Conservation (phyloP, 176 grass and related monocot species). For the Chrysopogon serrulatus region DNA sequence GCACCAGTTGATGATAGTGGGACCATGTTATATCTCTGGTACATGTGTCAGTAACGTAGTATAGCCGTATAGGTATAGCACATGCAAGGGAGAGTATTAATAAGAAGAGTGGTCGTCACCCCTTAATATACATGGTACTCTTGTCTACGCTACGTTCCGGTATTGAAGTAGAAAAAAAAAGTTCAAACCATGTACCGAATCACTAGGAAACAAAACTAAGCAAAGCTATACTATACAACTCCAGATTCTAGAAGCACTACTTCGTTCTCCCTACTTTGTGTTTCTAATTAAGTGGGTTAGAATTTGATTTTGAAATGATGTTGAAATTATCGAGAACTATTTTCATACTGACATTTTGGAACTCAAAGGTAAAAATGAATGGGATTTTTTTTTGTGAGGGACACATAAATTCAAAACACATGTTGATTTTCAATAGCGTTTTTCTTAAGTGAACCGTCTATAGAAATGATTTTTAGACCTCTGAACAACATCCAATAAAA, state of each 20-base stretch:
- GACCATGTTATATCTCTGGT: not conserved
- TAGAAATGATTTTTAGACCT: too few relatives aligned
- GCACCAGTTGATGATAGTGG: not conserved
- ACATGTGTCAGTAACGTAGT: not conserved
- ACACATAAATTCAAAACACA: not conserved
- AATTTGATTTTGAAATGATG: not conserved
- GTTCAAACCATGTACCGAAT: not conserved
- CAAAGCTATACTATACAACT: not conserved
- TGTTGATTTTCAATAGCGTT: not conserved
- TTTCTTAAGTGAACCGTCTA: not conserved
- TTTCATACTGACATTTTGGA: not conserved
- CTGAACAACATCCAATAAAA: too few relatives aligned
- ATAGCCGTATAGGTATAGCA: not conserved
- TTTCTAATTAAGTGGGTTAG: not conserved
- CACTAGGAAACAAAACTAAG: not conserved
- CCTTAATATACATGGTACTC: not conserved
- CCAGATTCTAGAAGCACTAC: not conserved
- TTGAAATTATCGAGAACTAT: not conserved
- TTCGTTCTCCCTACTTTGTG: not conserved
- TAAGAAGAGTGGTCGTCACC: not conserved
- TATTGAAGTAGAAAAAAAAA: not conserved
- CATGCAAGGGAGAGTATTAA: not conserved
- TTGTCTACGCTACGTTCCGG: not conserved
- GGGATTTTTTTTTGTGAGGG: conserved; percentile 8
- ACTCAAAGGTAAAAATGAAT: not conserved